Evolutionary conservation across 2,329 filamentous ascomycete species (phyloP), one percentile per base, ranked within the genome.

Genomic region (Penicillium sp.): DNA sequence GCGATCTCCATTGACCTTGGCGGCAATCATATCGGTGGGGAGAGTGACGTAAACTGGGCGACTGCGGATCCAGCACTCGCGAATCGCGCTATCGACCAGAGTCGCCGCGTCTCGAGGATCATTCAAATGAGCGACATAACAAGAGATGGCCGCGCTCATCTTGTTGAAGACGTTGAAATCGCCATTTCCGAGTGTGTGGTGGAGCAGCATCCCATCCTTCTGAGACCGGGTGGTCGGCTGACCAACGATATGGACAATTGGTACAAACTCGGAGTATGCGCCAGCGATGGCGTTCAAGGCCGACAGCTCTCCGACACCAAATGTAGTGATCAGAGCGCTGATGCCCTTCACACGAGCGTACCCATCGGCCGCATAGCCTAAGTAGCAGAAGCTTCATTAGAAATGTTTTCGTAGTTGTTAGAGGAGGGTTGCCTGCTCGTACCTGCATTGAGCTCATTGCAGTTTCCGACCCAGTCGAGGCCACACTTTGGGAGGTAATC

Each of bases 31-130:
- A 72, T 96, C 91, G 15, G 90, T 91, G 2, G 92, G 91, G 8
- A 96, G 81, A 72, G 88, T 88, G 67, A 96, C 87, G 76, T 96
- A 96, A 52, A 96, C 90, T 2, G 92, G 92, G 20, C 90, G 84
- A 61, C 88, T 91, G 58, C 85, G 82, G 47, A 91, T 76, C 79
- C 86, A 91, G 73, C 91, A 95, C 76, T 92, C 83, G 35, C 85
- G 84, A 31, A 96, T 83, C 3, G 89, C 86, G 68, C 90, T 83
- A 73, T 96, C 92, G 67, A 96, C 93, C 69, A 92, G 85, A 14
- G 82, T 79, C 10, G 91, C 88, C 43, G 90, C 90, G 65, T 90
- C 88, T 59, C 82, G 76, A 1, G 89, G 86, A 63, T 90, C 84
- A 71, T 86, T 88, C 58, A 96, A 82, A 68, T 88, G 88, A 55